Evolutionary conservation across 257 asterid genomes (phyloP), one percentile per base, ranked within the genome.

Genomic region (Capsicum pubescens): DNA sequence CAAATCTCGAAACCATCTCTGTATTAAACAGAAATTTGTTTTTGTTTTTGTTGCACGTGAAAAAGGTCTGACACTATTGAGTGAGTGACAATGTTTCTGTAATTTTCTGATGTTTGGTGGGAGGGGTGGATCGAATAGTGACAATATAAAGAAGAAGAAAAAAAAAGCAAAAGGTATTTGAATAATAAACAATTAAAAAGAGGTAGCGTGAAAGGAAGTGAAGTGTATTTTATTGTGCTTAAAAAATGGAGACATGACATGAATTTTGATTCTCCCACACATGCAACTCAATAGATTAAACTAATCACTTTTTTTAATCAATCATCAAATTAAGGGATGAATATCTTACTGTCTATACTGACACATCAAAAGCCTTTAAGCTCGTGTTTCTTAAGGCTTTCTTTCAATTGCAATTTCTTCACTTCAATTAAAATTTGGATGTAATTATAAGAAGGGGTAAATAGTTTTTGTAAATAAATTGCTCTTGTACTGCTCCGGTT

Each of bases 231-330:
- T 69, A 85, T 64, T 82, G 9, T 87, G 92, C 82, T 84, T 86
- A 89, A 85, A 86, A 88, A 82, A 85, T 86, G 88, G 92, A 84
- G 89, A 85, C 91, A 87, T 90, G 91, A 89, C 86, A 89, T 85
- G 90, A 87, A 84, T 76, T 84, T 81, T 76, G 87, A 88, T 86
- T 90, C 90, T 82, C 88, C 16, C 84, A 87, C 91, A 90, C 91
- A 88, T 90, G 89, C 90, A 84, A 76, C 87, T 81, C 72, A 77
- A 13, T 66, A 70, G 70, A 84, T 13, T 14, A 52, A 76, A 8
- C 63, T 21, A 76, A 76, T 76, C 64, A 52, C 48, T 35, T 76
- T 52, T 52, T 52, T 12, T 0, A 64, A 64, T 64, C 12, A 50
- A 74, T 74, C 81, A 74, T 12, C 60, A 50, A 50, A 74, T 71